phyloP scores from a whole-genome alignment of 2,329 filamentous ascomycete species.

The Fusarium goolgardi region DNA sequence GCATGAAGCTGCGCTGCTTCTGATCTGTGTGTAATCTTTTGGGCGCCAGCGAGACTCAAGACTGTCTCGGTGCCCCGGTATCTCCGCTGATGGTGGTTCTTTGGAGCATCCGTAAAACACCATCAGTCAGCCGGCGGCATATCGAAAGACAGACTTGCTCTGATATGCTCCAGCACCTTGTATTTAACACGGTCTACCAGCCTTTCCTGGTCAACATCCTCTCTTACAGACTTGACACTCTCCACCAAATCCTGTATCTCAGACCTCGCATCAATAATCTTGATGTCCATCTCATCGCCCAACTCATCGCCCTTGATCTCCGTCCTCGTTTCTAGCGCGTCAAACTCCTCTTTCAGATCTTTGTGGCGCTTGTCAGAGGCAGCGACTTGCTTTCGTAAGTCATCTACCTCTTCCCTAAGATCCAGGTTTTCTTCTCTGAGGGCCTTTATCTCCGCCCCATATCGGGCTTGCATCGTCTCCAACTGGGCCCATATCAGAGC shows the following conservation, averaged over 20 bases:
- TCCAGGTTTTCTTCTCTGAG: slow-evolving; percentile 10
- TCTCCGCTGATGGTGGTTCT: too few relatives aligned
- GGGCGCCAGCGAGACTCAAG: neutral
- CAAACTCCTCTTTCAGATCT: slow-evolving; percentile 11
- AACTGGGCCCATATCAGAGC: slow-evolving; percentile 20
- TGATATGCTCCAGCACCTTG: slow-evolving; percentile 10
- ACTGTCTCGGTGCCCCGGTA: neutral
- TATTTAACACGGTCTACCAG: slow-evolving; percentile 14
- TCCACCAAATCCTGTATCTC: neutral
- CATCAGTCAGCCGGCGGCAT: neutral
- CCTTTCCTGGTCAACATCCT: neutral
- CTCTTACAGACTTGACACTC: neutral
- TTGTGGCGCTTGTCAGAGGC: slow-evolving; percentile 2
- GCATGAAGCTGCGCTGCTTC: neutral
- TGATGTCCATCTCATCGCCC: neutral
- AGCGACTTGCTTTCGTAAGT: slow-evolving; percentile 1
- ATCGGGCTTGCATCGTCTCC: neutral
- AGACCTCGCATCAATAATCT: neutral
- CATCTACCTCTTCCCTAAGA: slow-evolving; percentile 9
- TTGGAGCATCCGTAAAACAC: too few relatives aligned
- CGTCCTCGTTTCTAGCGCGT: neutral
- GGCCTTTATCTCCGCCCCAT: neutral
- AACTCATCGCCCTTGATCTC: neutral
- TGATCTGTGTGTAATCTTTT: neutral
- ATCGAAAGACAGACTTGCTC: slow-evolving; percentile 1